These are phyloP conservation scores for Penicillium psychrosexuale DNA, from an alignment of 2,329 filamentous ascomycete genomes.

Conservation along the genomic window DNA sequence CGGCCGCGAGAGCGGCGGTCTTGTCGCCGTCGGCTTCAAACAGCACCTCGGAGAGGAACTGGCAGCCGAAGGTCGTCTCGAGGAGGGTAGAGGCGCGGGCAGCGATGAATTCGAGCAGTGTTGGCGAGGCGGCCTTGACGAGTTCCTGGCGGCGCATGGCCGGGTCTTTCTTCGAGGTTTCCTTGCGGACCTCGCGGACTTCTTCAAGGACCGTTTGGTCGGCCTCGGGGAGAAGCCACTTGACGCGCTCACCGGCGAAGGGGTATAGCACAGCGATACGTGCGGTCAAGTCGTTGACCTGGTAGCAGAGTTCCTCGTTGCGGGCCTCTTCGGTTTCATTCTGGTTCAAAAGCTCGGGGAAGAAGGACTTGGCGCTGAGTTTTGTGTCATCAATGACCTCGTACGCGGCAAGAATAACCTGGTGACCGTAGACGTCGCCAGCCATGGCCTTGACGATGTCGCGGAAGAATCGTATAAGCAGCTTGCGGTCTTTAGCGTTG, in stretches of 20 bases:
- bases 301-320: constrained; percentile 44
- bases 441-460: constrained; percentile 85
- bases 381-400: constrained; percentile 95
- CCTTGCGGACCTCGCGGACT: constrained; percentile 72
- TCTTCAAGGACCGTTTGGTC: constrained; percentile 72
- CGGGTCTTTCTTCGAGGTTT: constrained; percentile 90
- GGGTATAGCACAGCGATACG: constrained; percentile 73
- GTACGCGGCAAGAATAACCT: constrained; percentile 78
- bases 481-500: constrained; percentile 86
- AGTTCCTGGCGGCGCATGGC: constrained; percentile 73
- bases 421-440: constrained; percentile 72
- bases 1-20: constrained; percentile 66
- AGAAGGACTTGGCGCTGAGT: constrained; percentile 77
- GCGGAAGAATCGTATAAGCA: constrained; percentile 83
- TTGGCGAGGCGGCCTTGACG: constrained; percentile 67
- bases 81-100: constrained; percentile 66
- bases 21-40: constrained; percentile 75
- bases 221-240: constrained; percentile 61
- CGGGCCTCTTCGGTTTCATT: constrained; percentile 44
- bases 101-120: constrained; percentile 70
- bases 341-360: constrained; percentile 79
- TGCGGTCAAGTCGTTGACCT: constrained; percentile 48
- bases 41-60: constrained; percentile 79
- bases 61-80: constrained; percentile 76
- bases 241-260: constrained; percentile 62